Conservation (phyloP, 345 rosid genomes). For the Odontarrhena argentea region DNA sequence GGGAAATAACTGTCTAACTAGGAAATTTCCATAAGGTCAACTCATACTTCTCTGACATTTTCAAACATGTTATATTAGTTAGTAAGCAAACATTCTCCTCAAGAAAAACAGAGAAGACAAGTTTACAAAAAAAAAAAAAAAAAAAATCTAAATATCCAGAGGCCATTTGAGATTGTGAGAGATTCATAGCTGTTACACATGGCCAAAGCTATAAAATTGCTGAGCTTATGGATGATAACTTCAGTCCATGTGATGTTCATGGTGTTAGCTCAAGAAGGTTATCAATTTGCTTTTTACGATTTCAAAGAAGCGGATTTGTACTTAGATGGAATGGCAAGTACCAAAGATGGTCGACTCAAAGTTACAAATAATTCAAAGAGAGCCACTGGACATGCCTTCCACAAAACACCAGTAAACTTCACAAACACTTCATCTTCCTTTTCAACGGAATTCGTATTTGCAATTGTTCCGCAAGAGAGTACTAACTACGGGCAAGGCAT, state of each 20-base stretch:
- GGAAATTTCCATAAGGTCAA: neutral
- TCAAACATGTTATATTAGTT: too few relatives aligned
- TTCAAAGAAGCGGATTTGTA: neutral
- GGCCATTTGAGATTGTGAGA: neutral
- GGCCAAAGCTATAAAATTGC: neutral
- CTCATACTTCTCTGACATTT: neutral
- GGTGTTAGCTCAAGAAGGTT: neutral
- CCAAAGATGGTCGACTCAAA: slow-evolving; percentile 45
- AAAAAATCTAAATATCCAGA: neutral
- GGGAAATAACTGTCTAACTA: too few relatives aligned
- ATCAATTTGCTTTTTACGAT: neutral
- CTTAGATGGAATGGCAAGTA: neutral
- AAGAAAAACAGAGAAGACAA: neutral
- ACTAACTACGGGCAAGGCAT: slow-evolving; percentile 41
- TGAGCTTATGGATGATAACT: neutral
- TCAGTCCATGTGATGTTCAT: neutral
- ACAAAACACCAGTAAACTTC: slow-evolving; percentile 27
- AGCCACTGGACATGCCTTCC: slow-evolving; percentile 44
- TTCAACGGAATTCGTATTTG: slow-evolving; percentile 39
- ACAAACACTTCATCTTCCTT: slow-evolving; percentile 22
- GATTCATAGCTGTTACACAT: neutral
- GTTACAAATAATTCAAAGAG: slow-evolving; percentile 45
- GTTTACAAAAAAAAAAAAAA: neutral
- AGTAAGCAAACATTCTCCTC: neutral
- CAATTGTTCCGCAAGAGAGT: slow-evolving; percentile 29